Base-by-base conservation (phyloP, 805 yeast genomes). In the Pichia rugopelliculosa region DNA sequence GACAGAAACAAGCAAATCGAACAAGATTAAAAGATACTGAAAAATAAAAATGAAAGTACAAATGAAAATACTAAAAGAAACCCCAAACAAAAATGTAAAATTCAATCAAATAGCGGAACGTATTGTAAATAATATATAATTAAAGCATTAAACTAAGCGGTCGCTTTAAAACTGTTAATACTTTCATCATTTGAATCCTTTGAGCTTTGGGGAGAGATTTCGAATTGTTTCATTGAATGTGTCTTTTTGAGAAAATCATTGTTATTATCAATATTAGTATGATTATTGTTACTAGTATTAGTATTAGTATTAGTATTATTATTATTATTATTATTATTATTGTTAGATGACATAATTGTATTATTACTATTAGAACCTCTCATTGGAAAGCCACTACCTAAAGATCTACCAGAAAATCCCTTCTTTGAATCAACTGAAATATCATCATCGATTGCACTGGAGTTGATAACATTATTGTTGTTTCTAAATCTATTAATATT, bases 101-200 rank as follows among this genome's bases (percentile, higher is more conserved):
- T 24, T 24, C 9, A 24, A 24, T 30, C 6, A 30, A 30, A 15
- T 15, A 5, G n/a, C 12, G 15, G 1, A 30, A 15, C 37, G 1
- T 36, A 18, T 11, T 13, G 15, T 17, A 36, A 36, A 36, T 36
- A 11, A 18, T 10, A 18, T 18, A 36, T n/a, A n/a, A n/a, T n/a
- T n/a, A 18, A 20, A 36, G 37, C 21, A 36, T 17, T 18, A 18
- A 18, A 3, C 11, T 5, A 8, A 18, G 17, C 21, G 18, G 6
- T 15, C 21, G 49, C 30, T 33, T 46, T 46, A 20, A 42, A 56
- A 41, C 60, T 53, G 18, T 57, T 54, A 36, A 52, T 45, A 45
- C 61, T 56, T 21, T 53, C 64, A 15, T 52, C 54, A 44, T 59
- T 60, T 2, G 61, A 57, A 25, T 44, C 39, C 36, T 39, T 41